phyloP scores from a whole-genome alignment of 345 rosid genomes.

The Hirschfeldia incana region DNA sequence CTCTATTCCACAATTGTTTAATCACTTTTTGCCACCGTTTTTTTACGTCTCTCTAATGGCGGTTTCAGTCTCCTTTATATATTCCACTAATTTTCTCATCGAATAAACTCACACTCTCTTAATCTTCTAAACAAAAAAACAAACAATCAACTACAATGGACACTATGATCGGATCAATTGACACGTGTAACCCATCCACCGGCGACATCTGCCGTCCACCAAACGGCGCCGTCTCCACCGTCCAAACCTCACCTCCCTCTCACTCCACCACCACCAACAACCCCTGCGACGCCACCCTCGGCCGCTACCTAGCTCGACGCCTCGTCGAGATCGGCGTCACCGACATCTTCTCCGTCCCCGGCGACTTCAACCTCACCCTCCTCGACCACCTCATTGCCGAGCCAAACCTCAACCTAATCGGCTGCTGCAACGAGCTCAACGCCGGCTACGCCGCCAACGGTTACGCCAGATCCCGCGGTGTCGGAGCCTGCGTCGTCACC shows the following conservation, averaged over 20 bases:
- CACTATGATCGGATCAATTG: conserved; percentile 39
- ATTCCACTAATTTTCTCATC: not conserved
- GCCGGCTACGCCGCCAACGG: conserved; percentile 77
- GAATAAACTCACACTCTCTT: not conserved
- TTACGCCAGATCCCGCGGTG: conserved; percentile 64
- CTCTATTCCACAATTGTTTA: conserved; percentile 22
- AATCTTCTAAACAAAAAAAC: not conserved
- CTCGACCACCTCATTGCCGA: conserved; percentile 69
- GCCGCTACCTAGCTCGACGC: conserved; percentile 65
- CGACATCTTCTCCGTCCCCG: conserved; percentile 69
- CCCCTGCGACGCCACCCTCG: conserved; percentile 53
- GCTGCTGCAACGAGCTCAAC: conserved; percentile 81
- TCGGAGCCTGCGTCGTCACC: conserved; percentile 70
- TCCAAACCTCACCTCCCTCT: conserved; percentile 25
- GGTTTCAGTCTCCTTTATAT: conserved; percentile 27
- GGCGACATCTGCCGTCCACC: conserved; percentile 36
- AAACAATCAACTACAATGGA: conserved; percentile 17
- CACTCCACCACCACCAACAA: conserved; percentile 15
- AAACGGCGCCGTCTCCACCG: conserved; percentile 31
- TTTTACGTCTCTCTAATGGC: conserved; percentile 22
- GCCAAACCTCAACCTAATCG: conserved; percentile 55
- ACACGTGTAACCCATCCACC: conserved; percentile 28
- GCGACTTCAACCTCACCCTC: conserved; percentile 70
- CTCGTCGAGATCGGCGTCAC: conserved; percentile 63
- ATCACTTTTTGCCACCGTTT: conserved; percentile 17